Conservation (phyloP, 805 yeast genomes). For the Barnettozyma wickerhamii region DNA sequence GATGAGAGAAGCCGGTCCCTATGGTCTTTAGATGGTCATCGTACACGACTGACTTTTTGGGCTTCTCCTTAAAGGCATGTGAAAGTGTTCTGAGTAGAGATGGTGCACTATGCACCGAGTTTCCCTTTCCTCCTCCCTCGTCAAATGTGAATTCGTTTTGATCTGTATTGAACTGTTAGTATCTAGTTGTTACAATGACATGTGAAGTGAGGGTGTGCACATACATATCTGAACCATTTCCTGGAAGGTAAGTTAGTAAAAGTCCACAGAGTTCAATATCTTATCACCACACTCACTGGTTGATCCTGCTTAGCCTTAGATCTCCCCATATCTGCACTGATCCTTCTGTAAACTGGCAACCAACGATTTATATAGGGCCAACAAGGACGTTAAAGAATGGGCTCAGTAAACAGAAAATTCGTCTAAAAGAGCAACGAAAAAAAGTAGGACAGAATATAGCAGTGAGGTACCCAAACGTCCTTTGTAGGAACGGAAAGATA, state of each 20-base stretch:
- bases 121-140: constrained; percentile 66
- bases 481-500: too few relatives aligned
- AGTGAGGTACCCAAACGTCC: too few relatives aligned
- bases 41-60: constrained; percentile 25
- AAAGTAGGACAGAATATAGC: too few relatives aligned
- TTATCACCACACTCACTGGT: constrained; percentile 14
- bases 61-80: constrained; percentile 24
- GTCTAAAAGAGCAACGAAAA: too few relatives aligned
- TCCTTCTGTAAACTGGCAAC: neutral
- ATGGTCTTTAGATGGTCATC: constrained; percentile 37
- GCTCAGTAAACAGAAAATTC: too few relatives aligned
- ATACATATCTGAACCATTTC: constrained; percentile 36
- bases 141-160: constrained; percentile 60
- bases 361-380: neutral
- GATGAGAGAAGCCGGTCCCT: constrained; percentile 55
- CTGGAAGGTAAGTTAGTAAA: constrained; percentile 16
- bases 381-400: too few relatives aligned
- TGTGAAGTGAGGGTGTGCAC: constrained; percentile 10
- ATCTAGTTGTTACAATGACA: neutral
- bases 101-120: constrained; percentile 43
- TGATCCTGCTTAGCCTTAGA: constrained; percentile 16
- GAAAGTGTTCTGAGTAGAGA: constrained; percentile 23
- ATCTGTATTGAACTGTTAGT: constrained; percentile 16
- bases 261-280: neutral
- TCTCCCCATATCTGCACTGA: constrained; percentile 14